Base-by-base conservation (phyloP, 176 grass and related monocot species). In the Oropetium thomaeum region DNA sequence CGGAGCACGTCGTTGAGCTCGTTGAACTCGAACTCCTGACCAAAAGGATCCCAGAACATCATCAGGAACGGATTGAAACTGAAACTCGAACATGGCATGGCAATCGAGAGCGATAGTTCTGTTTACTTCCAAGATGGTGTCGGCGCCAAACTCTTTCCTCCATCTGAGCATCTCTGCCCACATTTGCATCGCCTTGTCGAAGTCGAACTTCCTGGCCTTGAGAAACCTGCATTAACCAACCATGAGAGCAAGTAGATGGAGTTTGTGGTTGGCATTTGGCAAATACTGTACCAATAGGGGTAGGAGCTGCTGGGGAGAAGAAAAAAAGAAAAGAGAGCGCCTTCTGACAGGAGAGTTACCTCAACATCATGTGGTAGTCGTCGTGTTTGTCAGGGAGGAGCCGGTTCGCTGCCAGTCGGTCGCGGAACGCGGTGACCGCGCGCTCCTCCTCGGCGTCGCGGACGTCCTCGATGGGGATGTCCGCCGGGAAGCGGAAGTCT, bases 371-470 rank as follows among this genome's bases (percentile, higher is more conserved):
- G 70, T 92, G 92, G 69, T 99, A 99, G 73, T 96, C 92, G 77
- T 99, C 92, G 79, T 96, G 87, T 58, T 84, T 99, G 73, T 92
- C 89, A 29, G 96, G 80, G 35, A 99, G 82, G 69, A 99, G 69
- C 41, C 89, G 67, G 33, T 88, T 87, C 5, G 90, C 76, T 49
- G 89, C 79, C 33, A 99, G 92, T 2, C 81, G 86, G 75, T 99
- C 89, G 13, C 87, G 85, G 84, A 99, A 96, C 10, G 92, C 85
- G 65, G 79, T n/a, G 20, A 99, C 96, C 19, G 92, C 87, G 67
- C 81, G 92, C 86, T 99, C 96, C 87, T 99, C 96, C 61, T 87
- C 96, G 10, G 96, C 91, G 51, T 96, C 92, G 65, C 96, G 86
- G 49, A 99, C 79, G 66, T 99, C 96, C 83, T 99, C 96, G 41